phyloP scores from a whole-genome alignment of 1,139 yeast genomes.

The Taphrina communis region DNA sequence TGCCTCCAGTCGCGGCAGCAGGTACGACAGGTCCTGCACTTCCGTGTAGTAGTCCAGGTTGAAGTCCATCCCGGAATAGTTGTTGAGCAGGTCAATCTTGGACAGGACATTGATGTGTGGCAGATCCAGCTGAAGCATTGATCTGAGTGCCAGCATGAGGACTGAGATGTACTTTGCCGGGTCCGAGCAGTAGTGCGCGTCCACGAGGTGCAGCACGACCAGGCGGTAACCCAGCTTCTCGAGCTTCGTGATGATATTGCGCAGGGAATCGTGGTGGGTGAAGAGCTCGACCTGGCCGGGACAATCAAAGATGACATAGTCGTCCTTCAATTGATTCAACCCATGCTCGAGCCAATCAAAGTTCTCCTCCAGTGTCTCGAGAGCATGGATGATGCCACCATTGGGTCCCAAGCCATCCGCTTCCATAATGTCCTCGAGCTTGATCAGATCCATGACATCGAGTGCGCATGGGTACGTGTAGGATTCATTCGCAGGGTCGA shows the following conservation, averaged over 20 bases:
- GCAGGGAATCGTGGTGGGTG: conserved; percentile 85
- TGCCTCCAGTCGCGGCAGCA: conserved; percentile 71
- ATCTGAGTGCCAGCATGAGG: conserved; percentile 75
- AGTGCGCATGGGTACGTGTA: conserved; percentile 81
- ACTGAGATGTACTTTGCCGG: conserved; percentile 93
- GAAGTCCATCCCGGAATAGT: conserved; percentile 63
- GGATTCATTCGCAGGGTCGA: conserved; percentile 94
- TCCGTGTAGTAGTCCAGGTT: conserved; percentile 86
- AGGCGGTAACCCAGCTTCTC: conserved; percentile 64
- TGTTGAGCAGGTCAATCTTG: conserved; percentile 79
- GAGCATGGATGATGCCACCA: conserved; percentile 88
- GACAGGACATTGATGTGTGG: conserved; percentile 93
- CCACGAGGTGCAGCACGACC: conserved; percentile 86
- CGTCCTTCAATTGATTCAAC: conserved; percentile 68
- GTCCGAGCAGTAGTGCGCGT: conserved; percentile 79
- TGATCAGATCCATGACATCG: conserved; percentile 87
- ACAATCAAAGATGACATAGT: conserved; percentile 90
- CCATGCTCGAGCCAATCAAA: conserved; percentile 77
- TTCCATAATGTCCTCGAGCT: conserved; percentile 95
- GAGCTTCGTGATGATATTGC: conserved; percentile 70
- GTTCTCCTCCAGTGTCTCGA: conserved; percentile 64
- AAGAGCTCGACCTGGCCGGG: conserved; percentile 91
- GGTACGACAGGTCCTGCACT: conserved; percentile 76
- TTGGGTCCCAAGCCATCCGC: conserved; percentile 93
- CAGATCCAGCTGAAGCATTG: conserved; percentile 89